Conservation (phyloP, 2,329 filamentous ascomycete genomes). For the Hypoxylon sp. region DNA sequence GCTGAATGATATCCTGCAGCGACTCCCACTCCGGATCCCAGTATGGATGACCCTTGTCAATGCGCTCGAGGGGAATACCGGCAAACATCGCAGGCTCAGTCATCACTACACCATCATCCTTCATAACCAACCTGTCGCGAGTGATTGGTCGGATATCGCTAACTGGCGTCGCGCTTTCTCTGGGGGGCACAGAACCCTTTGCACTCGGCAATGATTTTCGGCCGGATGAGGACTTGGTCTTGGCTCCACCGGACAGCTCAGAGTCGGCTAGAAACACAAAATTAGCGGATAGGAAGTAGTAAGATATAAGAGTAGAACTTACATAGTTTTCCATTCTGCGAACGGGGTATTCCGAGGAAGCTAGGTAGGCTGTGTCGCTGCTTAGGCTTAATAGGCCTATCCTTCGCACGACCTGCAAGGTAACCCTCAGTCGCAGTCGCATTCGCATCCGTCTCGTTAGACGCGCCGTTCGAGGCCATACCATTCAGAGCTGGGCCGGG, state of each 20-base stretch:
- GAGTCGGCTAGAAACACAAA: conserved; percentile 38
- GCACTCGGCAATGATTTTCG: conserved; percentile 53
- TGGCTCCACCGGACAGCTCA: conserved; percentile 45
- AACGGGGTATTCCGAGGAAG: conserved; percentile 42
- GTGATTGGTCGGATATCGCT: conserved; percentile 60
- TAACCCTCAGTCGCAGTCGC: conserved; percentile 17
- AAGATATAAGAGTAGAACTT: conserved; percentile 7
- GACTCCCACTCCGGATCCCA: conserved; percentile 70
- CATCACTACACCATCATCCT: conserved; percentile 65
- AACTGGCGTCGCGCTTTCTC: conserved; percentile 43
- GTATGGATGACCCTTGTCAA: conserved; percentile 65
- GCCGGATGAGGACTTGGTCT: conserved; percentile 49
- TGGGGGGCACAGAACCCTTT: conserved; percentile 47
- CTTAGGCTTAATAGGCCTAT: conserved; percentile 50
- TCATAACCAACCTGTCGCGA: conserved; percentile 61
- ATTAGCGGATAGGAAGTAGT: conserved; percentile 33
- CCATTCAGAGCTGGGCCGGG: conserved; percentile 34
- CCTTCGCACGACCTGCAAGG: conserved; percentile 25
- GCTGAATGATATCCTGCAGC: conserved; percentile 60
- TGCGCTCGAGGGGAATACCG: conserved; percentile 68
- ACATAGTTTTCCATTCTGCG: conserved; percentile 40
- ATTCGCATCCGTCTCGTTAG: conserved; percentile 38
- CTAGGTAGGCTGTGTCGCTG: conserved; percentile 52
- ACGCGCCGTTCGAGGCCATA: conserved; percentile 34
- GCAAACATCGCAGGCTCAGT: conserved; percentile 67